Evolutionary conservation across 768 basidiomycete species (phyloP).

Genomic region (Crepidotus variabilis): DNA sequence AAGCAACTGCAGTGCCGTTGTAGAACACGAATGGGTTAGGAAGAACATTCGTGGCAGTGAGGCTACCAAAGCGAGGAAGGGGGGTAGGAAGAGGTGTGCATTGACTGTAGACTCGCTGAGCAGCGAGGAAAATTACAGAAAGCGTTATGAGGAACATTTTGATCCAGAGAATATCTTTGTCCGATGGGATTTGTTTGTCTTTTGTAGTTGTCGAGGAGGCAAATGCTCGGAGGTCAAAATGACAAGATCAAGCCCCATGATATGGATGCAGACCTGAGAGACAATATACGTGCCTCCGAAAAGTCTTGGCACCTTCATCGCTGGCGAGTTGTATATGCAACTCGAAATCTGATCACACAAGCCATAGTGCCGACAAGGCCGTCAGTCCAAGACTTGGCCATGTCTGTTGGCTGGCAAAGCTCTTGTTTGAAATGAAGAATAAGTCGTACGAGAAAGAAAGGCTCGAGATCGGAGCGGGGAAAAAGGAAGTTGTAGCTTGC

Average conservation of each 20-base stretch:
- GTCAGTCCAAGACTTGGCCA: too few relatives aligned
- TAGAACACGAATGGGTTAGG: background rate
- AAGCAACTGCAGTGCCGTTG: background rate
- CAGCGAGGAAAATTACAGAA: background rate
- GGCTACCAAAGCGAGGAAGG: background rate
- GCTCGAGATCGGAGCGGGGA: too few relatives aligned
- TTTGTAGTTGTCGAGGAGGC: background rate
- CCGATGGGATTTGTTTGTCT: background rate
- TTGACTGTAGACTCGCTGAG: background rate
- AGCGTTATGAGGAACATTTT: background rate
- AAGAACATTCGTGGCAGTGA: background rate
- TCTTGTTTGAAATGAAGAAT: too few relatives aligned
- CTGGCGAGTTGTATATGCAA: too few relatives aligned
- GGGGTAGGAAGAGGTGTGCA: background rate
- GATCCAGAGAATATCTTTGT: background rate
- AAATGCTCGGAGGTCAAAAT: background rate
- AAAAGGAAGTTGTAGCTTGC: too few relatives aligned
- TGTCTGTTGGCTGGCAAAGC: too few relatives aligned
- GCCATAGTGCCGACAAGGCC: too few relatives aligned
- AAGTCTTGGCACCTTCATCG: background rate
- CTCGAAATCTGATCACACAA: too few relatives aligned
- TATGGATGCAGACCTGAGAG: background rate
- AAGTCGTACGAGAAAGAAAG: too few relatives aligned
- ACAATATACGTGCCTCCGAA: background rate
- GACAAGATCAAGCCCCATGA: background rate